Base-by-base conservation (phyloP, 1,284 basidiomycete genomes). In the Puccinia novopanici region DNA sequence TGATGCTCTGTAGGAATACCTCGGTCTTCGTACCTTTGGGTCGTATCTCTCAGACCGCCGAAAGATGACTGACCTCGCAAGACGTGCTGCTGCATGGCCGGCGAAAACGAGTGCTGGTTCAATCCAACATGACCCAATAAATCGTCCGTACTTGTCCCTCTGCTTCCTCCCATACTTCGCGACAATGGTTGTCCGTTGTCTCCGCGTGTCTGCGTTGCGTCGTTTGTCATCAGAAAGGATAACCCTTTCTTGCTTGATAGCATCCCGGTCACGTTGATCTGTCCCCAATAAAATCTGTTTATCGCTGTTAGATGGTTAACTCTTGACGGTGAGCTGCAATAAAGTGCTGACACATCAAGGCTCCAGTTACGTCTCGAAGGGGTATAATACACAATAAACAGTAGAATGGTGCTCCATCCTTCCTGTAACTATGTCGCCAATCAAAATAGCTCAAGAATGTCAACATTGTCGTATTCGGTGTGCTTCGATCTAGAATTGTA, bases 251-350 rank as follows among this genome's bases (percentile, higher is more conserved):
- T 65, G 24, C 59, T 48, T 48, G 75, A 76, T 19, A 76, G 34
- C 34, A 76, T 48, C 22, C 75, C 75, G 0, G 75, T 67, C 37
- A 76, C 75, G 61, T 65, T 76, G 10, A 76, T 63, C 61, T 76
- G 75, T 15, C 75, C 75, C 75, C 75, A 50, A 76, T 76, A 65
- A 76, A 76, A 50, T 76, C 75, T 76, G 48, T 22, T 17, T n/a
- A 37, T 37, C n/a, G 5, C 6, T 17, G 30, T 63, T n/a, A 76
- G 61, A 63, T 27, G 3, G 34, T 24, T 34, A 15, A 6, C n/a
- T 40, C 24, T 54, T 37, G 0, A 9, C 15, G 13, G 12, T 30
- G 12, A 9, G 13, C 24, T 30, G 10, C 12, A 30, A 9, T 19
- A 1, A 12, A 34, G n/a, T 24, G 67, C 75, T 76, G 22, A 76